Base-by-base conservation (phyloP, 2,329 filamentous ascomycete species). In the Scytalidium sp. region DNA sequence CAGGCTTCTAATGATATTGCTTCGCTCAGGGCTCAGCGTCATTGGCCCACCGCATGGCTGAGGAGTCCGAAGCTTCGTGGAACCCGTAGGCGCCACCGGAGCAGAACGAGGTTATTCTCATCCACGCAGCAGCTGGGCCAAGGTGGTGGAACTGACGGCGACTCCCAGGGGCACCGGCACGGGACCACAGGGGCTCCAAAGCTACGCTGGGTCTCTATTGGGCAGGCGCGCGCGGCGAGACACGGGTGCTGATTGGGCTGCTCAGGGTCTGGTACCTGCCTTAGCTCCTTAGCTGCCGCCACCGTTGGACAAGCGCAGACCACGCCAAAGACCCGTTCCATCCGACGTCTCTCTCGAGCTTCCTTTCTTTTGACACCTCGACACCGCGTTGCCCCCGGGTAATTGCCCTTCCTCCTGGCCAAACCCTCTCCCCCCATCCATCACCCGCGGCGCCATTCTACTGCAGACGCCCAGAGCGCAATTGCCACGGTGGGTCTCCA, bases 391-490 rank as follows among this genome's bases (percentile, higher is more conserved):
- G 21, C 4, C 8, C 19, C n/a, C 23, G 17, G 22, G 27, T 22
- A 19, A 27, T 21, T 41, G 7, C 21, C 11, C 17, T 27, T 46
- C 25, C 46, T 43, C 25, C 25, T 21, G 32, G 17, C 5, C 7
- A n/a, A 36, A 5, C 32, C 32, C 32, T n/a, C 13, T 36, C 32
- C 32, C 5, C 32, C 13, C 25, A 36, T 36, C 32, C 11, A 21
- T 27, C 3, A 10, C 36, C 43, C 45, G 54, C 36, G 54, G 52
- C 3, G 43, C 47, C 8, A 43, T 6, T 10, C 54, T 53, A 19
- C 51, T 47, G 4, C 51, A 47, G 42, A 56, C 56, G 29, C 57
- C 58, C 7, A 55, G 40, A 9, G 32, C 32, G 32, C 32, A 36
- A 8, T 4, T 36, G 5, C 32, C 13, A 36, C 32, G 32, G 32